Conservation (phyloP, 2,329 filamentous ascomycete genomes). For the Tolypocladium ophioglossoides region DNA sequence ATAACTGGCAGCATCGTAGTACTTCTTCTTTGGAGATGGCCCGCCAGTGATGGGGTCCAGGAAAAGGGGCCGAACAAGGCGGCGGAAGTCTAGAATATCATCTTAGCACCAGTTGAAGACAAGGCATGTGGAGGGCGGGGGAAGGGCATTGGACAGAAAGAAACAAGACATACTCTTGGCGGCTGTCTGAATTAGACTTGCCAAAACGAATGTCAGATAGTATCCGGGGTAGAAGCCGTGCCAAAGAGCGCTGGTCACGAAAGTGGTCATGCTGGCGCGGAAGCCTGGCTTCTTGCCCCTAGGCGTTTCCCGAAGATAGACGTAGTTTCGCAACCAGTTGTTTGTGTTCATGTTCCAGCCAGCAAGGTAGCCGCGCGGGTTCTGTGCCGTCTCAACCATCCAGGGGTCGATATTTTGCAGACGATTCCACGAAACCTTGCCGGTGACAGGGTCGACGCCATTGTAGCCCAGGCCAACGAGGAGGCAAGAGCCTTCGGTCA, state of each 20-base stretch:
- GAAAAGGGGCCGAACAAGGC: constrained; percentile 87
- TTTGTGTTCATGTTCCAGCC: constrained; percentile 99
- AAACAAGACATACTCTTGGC: constrained; percentile 67
- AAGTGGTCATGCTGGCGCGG: constrained; percentile 85
- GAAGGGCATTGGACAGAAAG: not conserved
- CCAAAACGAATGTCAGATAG: constrained; percentile 82
- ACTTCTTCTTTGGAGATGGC: constrained; percentile 62
- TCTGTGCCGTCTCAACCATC: constrained; percentile 82
- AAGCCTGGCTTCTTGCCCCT: constrained; percentile 95
- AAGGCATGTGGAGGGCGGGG: not conserved
- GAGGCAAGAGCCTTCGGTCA: constrained; percentile 92
- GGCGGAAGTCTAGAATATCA: constrained; percentile 60
- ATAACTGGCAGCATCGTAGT: constrained; percentile 74
- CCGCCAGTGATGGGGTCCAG: constrained; percentile 63
- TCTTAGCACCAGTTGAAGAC: not conserved
- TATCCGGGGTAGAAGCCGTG: constrained; percentile 98
- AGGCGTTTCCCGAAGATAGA: constrained; percentile 91
- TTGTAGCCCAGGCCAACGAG: constrained; percentile 90
- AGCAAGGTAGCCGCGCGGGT: constrained; percentile 81
- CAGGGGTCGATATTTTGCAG: constrained; percentile 82
- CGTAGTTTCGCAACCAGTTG: constrained; percentile 88
- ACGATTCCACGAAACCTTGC: constrained; percentile 78
- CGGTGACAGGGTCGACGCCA: constrained; percentile 74
- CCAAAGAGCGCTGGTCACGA: constrained; percentile 91
- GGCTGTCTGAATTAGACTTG: constrained; percentile 81